Percentiles rank a stretch among this genome's conserved stretches.
Evolutionary conservation across 306 rosid genomes (phyloP).

Genomic region (Trifolium fragiferum): DNA sequence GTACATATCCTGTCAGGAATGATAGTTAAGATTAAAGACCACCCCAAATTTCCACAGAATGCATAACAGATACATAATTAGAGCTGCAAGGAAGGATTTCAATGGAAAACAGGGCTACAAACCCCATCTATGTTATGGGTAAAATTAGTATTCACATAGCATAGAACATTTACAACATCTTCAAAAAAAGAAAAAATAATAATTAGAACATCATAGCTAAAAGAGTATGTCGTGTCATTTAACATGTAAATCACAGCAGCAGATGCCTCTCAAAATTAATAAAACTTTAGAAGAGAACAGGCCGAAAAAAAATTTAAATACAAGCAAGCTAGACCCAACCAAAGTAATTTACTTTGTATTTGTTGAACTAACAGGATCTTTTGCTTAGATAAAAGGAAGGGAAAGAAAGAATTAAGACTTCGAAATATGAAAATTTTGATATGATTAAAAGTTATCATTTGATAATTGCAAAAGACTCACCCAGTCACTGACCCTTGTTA

Average conservation of each 20-base stretch:
- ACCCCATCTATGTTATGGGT: conserved; percentile 11
- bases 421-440: background rate
- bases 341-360: background rate
- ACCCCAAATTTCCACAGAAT: conserved; percentile 10
- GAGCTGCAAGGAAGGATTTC: conserved; percentile 9
- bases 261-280: conserved; percentile 14
- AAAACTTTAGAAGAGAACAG: conserved; percentile 8
- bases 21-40: conserved; percentile 15
- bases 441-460: background rate
- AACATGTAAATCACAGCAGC: conserved; percentile 18
- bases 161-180: background rate
- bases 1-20: conserved; percentile 72
- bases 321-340: conserved; percentile 19
- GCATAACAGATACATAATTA: conserved; percentile 25
- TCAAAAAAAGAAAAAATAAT: background rate
- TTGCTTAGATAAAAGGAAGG: background rate
- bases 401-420: background rate
- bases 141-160: conserved; percentile 23
- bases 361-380: background rate
- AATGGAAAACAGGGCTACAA: background rate
- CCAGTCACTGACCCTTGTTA: background rate
- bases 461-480: background rate
- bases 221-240: background rate
- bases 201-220: background rate
- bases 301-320: background rate